phyloP scores from a whole-genome alignment of 108 stramenopile genomes.

The Phaeodactylum tricornutum region DNA sequence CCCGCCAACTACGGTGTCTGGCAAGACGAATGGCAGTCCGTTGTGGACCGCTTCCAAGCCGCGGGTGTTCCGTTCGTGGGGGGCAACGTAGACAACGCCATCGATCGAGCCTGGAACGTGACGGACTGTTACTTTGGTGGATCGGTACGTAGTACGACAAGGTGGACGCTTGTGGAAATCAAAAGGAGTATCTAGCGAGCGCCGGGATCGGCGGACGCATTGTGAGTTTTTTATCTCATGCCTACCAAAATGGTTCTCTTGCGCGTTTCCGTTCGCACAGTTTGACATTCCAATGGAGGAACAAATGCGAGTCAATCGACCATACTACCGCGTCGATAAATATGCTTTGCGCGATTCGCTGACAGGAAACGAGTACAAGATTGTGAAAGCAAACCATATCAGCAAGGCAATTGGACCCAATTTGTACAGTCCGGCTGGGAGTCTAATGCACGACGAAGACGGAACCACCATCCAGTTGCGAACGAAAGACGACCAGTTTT shows the following conservation, averaged over 20 bases:
- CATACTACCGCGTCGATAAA: conserved; percentile 79
- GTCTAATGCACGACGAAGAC: conserved; percentile 50
- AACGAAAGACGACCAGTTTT: conserved; percentile 22
- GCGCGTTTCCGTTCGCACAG: too few species aligned
- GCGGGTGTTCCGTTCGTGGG: conserved; percentile 35
- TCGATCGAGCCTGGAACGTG: conserved; percentile 68
- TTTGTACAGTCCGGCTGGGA: conserved; percentile 60
- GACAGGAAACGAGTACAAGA: conserved; percentile 40
- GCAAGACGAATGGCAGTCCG: conserved; percentile 89
- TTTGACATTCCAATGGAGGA: conserved; percentile 70
- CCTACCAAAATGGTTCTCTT: too few species aligned
- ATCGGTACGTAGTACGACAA: too few species aligned
- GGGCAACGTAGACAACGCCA: conserved; percentile 18
- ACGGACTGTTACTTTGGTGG: conserved; percentile 95
- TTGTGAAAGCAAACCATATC: conserved; percentile 53
- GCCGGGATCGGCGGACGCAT: too few species aligned
- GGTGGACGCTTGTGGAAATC: too few species aligned
- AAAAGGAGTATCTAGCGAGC: too few species aligned
- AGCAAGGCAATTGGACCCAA: conserved; percentile 62
- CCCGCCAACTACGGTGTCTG: conserved; percentile 91
- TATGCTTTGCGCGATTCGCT: conserved; percentile 47
- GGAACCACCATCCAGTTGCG: conserved; percentile 49
- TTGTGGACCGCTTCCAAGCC: conserved; percentile 26
- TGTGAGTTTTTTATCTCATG: too few species aligned
- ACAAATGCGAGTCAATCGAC: conserved; percentile 59